Base-by-base conservation (phyloP, 768 basidiomycete species). In the Rubroboletus satanas region DNA sequence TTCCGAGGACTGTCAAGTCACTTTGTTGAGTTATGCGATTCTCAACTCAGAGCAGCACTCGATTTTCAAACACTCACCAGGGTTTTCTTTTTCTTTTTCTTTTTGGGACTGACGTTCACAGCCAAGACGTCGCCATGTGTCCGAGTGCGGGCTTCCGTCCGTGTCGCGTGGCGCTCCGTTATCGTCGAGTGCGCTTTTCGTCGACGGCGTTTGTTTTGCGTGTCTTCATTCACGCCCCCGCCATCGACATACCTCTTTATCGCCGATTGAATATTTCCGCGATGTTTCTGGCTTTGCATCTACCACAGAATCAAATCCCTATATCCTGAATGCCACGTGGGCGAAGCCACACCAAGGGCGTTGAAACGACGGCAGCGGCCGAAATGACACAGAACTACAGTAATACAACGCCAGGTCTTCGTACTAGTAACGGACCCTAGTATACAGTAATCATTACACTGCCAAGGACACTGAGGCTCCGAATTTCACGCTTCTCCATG, bases 401-500 rank as follows among this genome's bases (percentile, higher is more conserved):
- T 41, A 32, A 49, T 60, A 44, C 62, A 49, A 49, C 11, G n/a
- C 42, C 21, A 23, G 14, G 38, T 36, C 37, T 45, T 41, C 23
- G n/a, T 45, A 63, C 9, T 37, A 48, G 18, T 45, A 33, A 1
- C 32, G 4, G 42, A 46, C n/a, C 26, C 26, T 57, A 52, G 33
- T 32, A 54, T 49, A 54, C 57, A 53, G 23, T 48, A 43, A 7
- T 31, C 35, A 37, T 50, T 21, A 45, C 23, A n/a, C n/a, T 28
- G 14, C 18, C 31, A 0, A 44, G 37, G 49, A 48, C 31, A 32
- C 35, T 2, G 21, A 49, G 12, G 14, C 31, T 17, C 51, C 26
- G 15, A 17, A 32, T 51, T 54, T 69, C 54, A 70, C 35, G 43
- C 44, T 28, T 59, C 55, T 14, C 61, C 64, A 7, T 70, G 70